These are phyloP conservation scores for Colletotrichum melonis DNA, from an alignment of 2,329 filamentous ascomycete species.

Conservation along the genomic window DNA sequence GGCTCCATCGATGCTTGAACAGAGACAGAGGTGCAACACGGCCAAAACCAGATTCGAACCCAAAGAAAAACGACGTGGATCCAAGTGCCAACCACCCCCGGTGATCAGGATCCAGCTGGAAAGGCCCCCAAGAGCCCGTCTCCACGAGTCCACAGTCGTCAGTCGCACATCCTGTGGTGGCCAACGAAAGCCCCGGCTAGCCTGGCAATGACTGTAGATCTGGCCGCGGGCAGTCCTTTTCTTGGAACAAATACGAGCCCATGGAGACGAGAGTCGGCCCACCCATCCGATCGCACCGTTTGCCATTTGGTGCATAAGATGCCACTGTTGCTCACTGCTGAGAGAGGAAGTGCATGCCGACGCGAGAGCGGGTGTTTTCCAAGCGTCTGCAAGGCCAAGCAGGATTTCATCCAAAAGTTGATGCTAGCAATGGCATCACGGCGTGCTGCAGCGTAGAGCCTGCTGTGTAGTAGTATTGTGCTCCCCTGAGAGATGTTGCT, in stretches of 20 bases:
- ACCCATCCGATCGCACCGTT: conserved; percentile 20
- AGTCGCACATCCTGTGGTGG: conserved; percentile 15
- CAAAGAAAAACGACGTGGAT: conserved; percentile 1
- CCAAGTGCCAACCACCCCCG: conserved; percentile 6
- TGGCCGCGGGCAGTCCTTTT: conserved; percentile 29
- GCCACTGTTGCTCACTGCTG: not conserved
- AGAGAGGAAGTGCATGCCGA: not conserved
- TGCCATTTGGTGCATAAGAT: not conserved
- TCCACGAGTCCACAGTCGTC: conserved; percentile 13
- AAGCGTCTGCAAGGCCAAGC: not conserved
- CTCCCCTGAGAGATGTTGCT: not conserved
- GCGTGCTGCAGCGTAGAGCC: not conserved
- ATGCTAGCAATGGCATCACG: not conserved
- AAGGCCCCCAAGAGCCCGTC: not conserved
- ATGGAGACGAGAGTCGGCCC: conserved; percentile 17
- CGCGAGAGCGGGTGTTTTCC: not conserved
- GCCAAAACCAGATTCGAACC: conserved; percentile 6
- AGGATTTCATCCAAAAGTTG: not conserved
- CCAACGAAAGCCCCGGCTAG: not conserved
- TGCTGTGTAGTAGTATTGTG: not conserved
- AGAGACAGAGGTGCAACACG: not conserved
- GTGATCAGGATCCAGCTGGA: not conserved
- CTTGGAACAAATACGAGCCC: conserved; percentile 34
- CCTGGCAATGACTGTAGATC: conserved; percentile 25
- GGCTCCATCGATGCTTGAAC: not conserved